Percentiles rank a stretch among this genome's conserved stretches.
Conservation (phyloP, 257 asterid species). For the Penstemon eatonii region DNA sequence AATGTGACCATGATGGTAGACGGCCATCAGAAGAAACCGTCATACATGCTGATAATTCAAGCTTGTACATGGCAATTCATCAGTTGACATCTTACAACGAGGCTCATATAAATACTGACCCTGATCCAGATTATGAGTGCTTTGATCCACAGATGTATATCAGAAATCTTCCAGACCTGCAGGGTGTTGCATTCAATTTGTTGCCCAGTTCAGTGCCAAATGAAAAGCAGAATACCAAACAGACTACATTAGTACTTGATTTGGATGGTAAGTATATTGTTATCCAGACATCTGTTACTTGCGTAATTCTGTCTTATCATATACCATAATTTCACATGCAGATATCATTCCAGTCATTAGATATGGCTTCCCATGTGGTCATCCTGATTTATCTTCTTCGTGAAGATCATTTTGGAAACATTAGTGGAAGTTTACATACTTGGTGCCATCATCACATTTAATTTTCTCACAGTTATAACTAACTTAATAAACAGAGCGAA, state of each 20-base stretch:
- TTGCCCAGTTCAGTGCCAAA: conserved; percentile 42
- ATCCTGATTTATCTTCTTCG: conserved; percentile 19
- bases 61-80: conserved; percentile 67
- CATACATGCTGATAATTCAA: conserved; percentile 49
- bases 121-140: conserved; percentile 66
- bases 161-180: conserved; percentile 65
- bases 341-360: conserved; percentile 8
- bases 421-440: background rate
- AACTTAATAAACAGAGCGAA: conserved; percentile 12
- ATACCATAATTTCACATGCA: conserved; percentile 1
- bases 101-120: conserved; percentile 45
- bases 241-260: conserved; percentile 82
- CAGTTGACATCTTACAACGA: conserved; percentile 64
- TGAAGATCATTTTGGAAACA: conserved; percentile 3
- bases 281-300: conserved; percentile 14
- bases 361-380: conserved; percentile 1
- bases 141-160: conserved; percentile 89
- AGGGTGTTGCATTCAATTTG: conserved; percentile 41
- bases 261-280: conserved; percentile 69
- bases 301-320: background rate
- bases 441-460: conserved; percentile 4
- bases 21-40: conserved; percentile 40
- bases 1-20: conserved; percentile 41
- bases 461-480: background rate
- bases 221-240: conserved; percentile 46